Evolutionary conservation across 768 basidiomycete genomes (phyloP), one percentile per base, ranked within the genome.

Genomic region (Boletus pseudo-olivaceus): DNA sequence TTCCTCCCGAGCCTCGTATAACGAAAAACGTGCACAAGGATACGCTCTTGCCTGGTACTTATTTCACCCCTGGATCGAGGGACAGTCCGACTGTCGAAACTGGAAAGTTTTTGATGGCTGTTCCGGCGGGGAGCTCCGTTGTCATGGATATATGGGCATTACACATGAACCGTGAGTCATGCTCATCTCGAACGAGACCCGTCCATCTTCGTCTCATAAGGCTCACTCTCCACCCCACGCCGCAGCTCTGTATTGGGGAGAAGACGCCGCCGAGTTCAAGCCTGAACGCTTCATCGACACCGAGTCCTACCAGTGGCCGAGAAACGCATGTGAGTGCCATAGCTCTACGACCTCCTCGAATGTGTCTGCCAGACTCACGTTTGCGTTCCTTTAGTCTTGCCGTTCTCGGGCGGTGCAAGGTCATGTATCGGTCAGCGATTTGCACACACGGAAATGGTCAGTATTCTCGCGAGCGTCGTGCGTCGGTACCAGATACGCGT

Each of bases 231-330:
- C 1, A 9, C 34, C 45, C 8, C 7, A 4, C 7, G 1, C 11
- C n/a, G 8, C 42, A 82, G 80, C 77, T 3, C 64, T 78, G 17
- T 71, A 78, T 43, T 82, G 80, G 81, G 81, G 81, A 7, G 62
- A 70, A 12, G 79, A 82, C 49, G 69, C 52, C 0, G 63, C 55
- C 10, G 71, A 73, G 19, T 82, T 80, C 69, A 79, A 66, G 43
- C 79, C 79, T 0, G 76, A 78, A 42, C 73, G 77, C 0, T 82
- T 81, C 61, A 69, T 82, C 27, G 80, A 82, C 48, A 79, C 77
- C 0, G 72, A 72, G 6, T 65, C 71, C 1, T 81, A 81, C 51
- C 70, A 71, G 30, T 82, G 79, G 79, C 80, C 79, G 14, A 74
- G 80, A 23, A 72, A 80, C 51, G 79, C 77, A 14, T 80, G 78